Conservation (phyloP, 1,139 yeast species). For the Geotrichum citri-aurantii region DNA sequence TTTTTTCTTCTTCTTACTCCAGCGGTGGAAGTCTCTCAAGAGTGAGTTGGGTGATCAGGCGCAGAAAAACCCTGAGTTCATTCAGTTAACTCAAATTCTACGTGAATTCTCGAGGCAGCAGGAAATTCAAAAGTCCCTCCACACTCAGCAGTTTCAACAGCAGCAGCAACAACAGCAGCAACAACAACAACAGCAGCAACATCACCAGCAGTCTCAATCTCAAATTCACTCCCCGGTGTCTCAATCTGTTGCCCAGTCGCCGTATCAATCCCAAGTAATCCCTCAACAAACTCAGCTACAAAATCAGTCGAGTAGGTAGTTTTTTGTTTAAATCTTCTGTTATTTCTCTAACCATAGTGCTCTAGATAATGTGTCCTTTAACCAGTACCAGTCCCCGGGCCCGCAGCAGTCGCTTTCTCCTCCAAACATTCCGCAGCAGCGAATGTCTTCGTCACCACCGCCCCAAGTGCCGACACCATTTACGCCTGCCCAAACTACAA, state of each 20-base stretch:
- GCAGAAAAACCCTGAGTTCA: conserved; percentile 36
- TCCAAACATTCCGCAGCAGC: conserved; percentile 3
- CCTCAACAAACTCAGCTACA: neutral
- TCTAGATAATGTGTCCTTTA: neutral
- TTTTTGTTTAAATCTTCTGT: neutral
- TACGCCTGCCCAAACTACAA: conserved; percentile 42
- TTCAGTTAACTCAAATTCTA: conserved; percentile 31
- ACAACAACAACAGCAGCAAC: conserved; percentile 25
- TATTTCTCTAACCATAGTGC: neutral
- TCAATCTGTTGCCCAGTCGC: neutral
- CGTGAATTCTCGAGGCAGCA: conserved; percentile 33
- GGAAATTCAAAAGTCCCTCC: conserved; percentile 34
- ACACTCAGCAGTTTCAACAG: conserved; percentile 48
- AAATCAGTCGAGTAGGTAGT: conserved; percentile 3
- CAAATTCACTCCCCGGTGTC: neutral
- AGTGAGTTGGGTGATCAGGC: conserved; percentile 34
- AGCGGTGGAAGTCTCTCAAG: conserved; percentile 35
- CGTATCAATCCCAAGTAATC: neutral
- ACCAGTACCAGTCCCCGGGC: neutral
- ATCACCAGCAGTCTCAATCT: conserved; percentile 18
- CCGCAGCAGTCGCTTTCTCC: neutral
- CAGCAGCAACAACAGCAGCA: conserved; percentile 23
- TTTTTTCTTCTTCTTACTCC: too few relatives aligned
- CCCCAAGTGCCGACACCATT: conserved; percentile 21
- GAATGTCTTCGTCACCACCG: conserved; percentile 7